A percentile compares a stretch with the other conserved stretches of the same genome.
Evolutionary conservation across 2,329 filamentous ascomycete species (phyloP).

Genomic region (Periconia macrospinosa): DNA sequence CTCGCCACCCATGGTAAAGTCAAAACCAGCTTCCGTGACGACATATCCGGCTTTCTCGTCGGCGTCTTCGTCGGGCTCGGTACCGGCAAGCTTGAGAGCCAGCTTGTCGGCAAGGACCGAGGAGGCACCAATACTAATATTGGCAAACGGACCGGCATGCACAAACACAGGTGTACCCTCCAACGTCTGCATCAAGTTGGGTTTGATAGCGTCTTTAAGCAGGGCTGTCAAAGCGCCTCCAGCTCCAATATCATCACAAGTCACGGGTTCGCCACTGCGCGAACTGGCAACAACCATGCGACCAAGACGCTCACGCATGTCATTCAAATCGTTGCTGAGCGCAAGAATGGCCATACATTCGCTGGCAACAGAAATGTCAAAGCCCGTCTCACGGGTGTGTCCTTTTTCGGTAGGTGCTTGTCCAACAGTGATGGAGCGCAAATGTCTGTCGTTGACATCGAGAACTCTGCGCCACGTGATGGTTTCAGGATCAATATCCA

Average conservation of each 20-base stretch:
- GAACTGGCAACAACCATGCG: constrained; percentile 95
- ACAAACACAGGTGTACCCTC: constrained; percentile 98
- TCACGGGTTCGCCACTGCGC: constrained; percentile 82
- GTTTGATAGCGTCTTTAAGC: constrained; percentile 98
- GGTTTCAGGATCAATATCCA: constrained; percentile 95
- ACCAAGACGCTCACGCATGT: constrained; percentile 91
- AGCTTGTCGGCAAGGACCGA: constrained; percentile 94
- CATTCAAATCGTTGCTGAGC: constrained; percentile 80
- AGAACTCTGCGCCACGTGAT: constrained; percentile 97
- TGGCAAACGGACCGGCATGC: constrained; percentile 95
- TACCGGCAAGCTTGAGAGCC: constrained; percentile 92
- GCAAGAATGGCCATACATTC: constrained; percentile 99
- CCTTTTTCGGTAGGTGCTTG: constrained; percentile 90
- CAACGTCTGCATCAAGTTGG: constrained; percentile 96
- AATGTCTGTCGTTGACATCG: constrained; percentile 94
- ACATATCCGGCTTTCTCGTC: constrained; percentile 85
- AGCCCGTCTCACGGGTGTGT: constrained; percentile 83
- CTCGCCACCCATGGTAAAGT: constrained; percentile 99
- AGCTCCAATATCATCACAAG: constrained; percentile 91
- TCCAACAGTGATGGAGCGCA: constrained; percentile 86
- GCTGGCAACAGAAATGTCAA: constrained; percentile 96
- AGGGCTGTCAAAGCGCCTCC: constrained; percentile 90
- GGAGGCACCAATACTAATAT: constrained; percentile 96
- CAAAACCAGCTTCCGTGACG: constrained; percentile 95
- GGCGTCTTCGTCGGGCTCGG: constrained; percentile 86